phyloP scores from a whole-genome alignment of 2,329 filamentous ascomycete species.

The Cordyceps javanica region DNA sequence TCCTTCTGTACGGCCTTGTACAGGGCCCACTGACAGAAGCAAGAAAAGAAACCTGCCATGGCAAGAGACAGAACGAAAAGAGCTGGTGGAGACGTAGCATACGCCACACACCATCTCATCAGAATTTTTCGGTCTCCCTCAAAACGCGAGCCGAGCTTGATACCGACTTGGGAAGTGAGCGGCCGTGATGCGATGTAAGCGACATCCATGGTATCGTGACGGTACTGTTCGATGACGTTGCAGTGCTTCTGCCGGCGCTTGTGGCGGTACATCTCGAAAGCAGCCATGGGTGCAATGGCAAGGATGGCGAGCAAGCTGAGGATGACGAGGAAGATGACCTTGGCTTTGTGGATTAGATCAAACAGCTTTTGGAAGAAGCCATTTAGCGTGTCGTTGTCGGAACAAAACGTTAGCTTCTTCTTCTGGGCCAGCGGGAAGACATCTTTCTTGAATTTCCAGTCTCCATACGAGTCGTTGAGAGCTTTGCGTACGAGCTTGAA shows the following conservation, averaged over 20 bases:
- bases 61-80: constrained; percentile 83
- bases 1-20: constrained; percentile 66
- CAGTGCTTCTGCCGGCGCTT: constrained; percentile 65
- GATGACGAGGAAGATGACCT: constrained; percentile 70
- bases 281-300: constrained; percentile 73
- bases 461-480: constrained; percentile 64
- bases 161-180: constrained; percentile 63
- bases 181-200: constrained; percentile 83
- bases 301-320: constrained; percentile 65
- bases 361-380: constrained; percentile 75
- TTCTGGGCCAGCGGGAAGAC: constrained; percentile 80
- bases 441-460: constrained; percentile 71
- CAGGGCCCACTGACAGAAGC: constrained; percentile 76
- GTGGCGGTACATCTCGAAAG: constrained; percentile 73
- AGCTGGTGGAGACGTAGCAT: constrained; percentile 77
- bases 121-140: constrained; percentile 62
- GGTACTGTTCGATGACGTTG: constrained; percentile 55
- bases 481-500: constrained; percentile 73
- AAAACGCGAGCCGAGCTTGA: constrained; percentile 63
- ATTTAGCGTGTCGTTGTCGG: constrained; percentile 73
- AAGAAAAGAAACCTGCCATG: constrained; percentile 74
- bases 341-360: constrained; percentile 59
- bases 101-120: constrained; percentile 76
- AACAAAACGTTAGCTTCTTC: constrained; percentile 79
- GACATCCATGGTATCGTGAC: constrained; percentile 77